Evolutionary conservation across 768 basidiomycete genomes (phyloP).

Genomic region (Boletus bicolor): DNA sequence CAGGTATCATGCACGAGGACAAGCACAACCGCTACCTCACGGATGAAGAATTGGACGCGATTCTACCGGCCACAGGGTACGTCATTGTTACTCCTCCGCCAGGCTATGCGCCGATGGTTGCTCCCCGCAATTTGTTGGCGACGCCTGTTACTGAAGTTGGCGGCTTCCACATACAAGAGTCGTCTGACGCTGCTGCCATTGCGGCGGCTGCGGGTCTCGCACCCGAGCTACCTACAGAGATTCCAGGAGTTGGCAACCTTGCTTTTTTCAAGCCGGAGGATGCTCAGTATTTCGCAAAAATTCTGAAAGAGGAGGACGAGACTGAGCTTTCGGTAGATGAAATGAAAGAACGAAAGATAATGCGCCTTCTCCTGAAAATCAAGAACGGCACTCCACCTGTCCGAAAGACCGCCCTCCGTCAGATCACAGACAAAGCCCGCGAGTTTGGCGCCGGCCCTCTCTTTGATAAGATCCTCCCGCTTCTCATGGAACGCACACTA

Average conservation of each 20-base stretch:
- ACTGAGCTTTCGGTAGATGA: constrained; percentile 90
- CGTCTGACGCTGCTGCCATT: constrained; percentile 83
- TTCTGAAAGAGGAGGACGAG: constrained; percentile 93
- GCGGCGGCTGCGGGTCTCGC: constrained; percentile 91
- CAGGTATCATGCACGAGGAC: constrained; percentile 82
- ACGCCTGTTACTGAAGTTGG: constrained; percentile 54
- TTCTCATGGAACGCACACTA: constrained; percentile 96
- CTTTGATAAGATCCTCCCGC: constrained; percentile 96
- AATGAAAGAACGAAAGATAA: constrained; percentile 99
- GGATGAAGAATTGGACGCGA: constrained; percentile 91
- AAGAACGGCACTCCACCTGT: constrained; percentile 99
- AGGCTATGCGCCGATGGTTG: constrained; percentile 80
- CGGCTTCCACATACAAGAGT: constrained; percentile 96
- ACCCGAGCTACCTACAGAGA: constrained; percentile 93
- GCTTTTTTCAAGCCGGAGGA: constrained; percentile 99
- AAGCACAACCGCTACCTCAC: constrained; percentile 95
- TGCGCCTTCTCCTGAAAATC: constrained; percentile 96
- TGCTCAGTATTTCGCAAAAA: constrained; percentile 96
- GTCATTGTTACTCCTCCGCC: constrained; percentile 90
- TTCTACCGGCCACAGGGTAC: constrained; percentile 86
- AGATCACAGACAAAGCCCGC: constrained; percentile 98
- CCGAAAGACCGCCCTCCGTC: constrained; percentile 93
- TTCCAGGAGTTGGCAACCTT: constrained; percentile 94
- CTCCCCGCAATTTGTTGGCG: constrained; percentile 61
- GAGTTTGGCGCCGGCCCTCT: constrained; percentile 97